phyloP scores from a whole-genome alignment of 352 stramenopile genomes.

The Elongisporangium prolatum region DNA sequence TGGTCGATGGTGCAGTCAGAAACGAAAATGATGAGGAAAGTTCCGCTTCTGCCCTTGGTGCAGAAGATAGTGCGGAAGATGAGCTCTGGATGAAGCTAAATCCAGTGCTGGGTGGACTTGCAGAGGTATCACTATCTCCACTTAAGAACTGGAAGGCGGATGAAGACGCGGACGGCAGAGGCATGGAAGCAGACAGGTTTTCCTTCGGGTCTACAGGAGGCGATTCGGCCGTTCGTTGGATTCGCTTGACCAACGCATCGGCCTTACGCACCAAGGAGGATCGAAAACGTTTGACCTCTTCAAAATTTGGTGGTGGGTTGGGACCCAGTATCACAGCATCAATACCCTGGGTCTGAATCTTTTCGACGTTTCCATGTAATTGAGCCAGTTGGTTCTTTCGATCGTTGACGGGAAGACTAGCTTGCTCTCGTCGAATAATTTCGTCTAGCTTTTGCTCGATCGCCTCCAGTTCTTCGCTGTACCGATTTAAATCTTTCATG shows the following conservation, averaged over 20 bases:
- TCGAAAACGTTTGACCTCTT: constrained; percentile 66
- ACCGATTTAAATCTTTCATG: constrained; percentile 40
- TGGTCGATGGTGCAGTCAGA: constrained; percentile 15
- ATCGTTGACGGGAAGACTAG: constrained; percentile 30
- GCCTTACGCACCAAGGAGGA: constrained; percentile 60
- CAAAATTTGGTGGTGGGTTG: constrained; percentile 55
- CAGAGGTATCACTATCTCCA: constrained; percentile 5
- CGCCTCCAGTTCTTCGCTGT: constrained; percentile 31
- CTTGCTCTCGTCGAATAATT: constrained; percentile 41
- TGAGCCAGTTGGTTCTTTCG: constrained; percentile 66
- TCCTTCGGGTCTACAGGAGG: constrained; percentile 1
- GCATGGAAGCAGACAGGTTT: background rate
- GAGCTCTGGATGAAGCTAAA: background rate
- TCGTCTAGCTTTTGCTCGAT: constrained; percentile 53
- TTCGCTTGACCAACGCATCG: constrained; percentile 55
- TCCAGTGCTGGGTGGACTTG: background rate
- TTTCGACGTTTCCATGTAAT: constrained; percentile 67
- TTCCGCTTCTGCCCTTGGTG: background rate
- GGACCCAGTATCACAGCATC: constrained; percentile 75
- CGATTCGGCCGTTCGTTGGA: constrained; percentile 41
- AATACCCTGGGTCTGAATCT: constrained; percentile 77
- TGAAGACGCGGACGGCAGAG: background rate
- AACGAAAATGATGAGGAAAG: constrained; percentile 46
- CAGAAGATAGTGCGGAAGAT: background rate
- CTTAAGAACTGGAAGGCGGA: constrained; percentile 35